These are phyloP conservation scores for Cyberlindnera euphorbiae DNA, from an alignment of 805 yeast species.

Conservation along the genomic window DNA sequence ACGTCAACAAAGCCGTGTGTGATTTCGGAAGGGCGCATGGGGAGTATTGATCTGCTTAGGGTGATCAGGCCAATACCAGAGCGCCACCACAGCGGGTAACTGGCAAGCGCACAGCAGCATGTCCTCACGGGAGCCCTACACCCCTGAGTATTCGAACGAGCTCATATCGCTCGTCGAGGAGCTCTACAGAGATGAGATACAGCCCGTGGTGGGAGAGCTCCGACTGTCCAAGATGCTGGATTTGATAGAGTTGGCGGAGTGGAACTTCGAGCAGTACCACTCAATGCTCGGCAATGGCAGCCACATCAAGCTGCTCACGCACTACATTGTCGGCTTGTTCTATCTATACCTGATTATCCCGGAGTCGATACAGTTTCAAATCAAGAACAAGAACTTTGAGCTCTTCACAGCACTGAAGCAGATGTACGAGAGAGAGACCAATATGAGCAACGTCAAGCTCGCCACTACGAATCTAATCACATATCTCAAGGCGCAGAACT, in stretches of 20 bases:
- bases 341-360: constrained; percentile 35
- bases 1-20: too few relatives aligned
- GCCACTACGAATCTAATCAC: constrained; percentile 32
- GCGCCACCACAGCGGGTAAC: not conserved
- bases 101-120: not conserved
- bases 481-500: constrained; percentile 21
- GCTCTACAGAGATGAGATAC: constrained; percentile 32
- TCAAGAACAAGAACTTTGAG: constrained; percentile 35
- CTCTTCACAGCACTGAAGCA: constrained; percentile 33
- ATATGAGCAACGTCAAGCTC: constrained; percentile 35
- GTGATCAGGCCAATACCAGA: too few relatives aligned
- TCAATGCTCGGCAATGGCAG: constrained; percentile 16
- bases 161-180: constrained; percentile 26
- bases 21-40: too few relatives aligned
- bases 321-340: constrained; percentile 34
- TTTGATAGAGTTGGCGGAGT: constrained; percentile 33
- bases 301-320: constrained; percentile 27
- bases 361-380: constrained; percentile 35
- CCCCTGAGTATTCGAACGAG: constrained; percentile 38
- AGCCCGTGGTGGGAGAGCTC: constrained; percentile 27
- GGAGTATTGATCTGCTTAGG: too few relatives aligned
- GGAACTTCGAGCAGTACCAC: constrained; percentile 30
- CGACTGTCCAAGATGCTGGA: constrained; percentile 32
- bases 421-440: constrained; percentile 32
- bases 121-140: constrained; percentile 20